Conservation (phyloP, 2,329 filamentous ascomycete genomes). For the Elsinoe necatrix region DNA sequence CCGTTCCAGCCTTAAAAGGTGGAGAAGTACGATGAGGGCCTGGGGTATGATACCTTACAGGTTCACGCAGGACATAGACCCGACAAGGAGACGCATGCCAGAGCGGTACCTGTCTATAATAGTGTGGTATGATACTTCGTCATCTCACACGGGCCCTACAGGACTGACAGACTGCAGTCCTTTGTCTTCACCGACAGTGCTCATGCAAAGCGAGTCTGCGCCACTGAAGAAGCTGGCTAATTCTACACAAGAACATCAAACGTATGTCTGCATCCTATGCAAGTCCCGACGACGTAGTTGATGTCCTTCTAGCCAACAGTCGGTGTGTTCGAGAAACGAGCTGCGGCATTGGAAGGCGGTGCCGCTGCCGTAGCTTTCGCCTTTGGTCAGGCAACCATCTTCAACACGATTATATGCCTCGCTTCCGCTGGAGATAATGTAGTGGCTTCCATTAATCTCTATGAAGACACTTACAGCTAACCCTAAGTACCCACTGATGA, state of each 20-base stretch:
- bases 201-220: neutral
- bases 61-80: neutral
- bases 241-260: neutral
- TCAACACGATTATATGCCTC: neutral
- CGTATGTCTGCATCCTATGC: neutral
- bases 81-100: neutral
- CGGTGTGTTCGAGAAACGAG: neutral
- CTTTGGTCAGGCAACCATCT: neutral
- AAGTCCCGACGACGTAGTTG: neutral
- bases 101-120: neutral
- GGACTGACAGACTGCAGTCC: slow-evolving; percentile 27
- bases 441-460: neutral
- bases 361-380: neutral
- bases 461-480: neutral
- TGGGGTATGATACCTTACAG: neutral
- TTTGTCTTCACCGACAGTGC: neutral
- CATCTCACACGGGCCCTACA: neutral
- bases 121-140: slow-evolving; percentile 32
- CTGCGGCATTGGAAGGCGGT: neutral
- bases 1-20: slow-evolving; percentile 1
- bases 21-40: neutral
- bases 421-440: neutral
- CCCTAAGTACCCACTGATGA: neutral
- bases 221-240: neutral
- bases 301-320: neutral